Conservation (phyloP, 306 rosid genomes). For the Vigna nakashimae region DNA sequence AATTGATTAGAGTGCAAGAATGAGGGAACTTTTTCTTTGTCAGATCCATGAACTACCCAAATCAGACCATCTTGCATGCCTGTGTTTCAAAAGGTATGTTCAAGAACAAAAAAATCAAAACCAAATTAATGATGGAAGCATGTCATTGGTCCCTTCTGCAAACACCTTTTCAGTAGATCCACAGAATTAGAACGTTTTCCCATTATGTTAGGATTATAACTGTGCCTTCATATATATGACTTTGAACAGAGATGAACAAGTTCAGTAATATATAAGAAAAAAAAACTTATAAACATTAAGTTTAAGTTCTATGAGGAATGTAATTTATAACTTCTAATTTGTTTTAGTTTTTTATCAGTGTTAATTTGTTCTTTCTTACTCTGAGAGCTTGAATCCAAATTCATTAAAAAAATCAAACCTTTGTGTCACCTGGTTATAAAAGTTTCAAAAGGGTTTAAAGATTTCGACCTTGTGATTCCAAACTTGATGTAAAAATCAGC, state of each 20-base stretch:
- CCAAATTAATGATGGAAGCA: neutral
- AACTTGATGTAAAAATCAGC: neutral
- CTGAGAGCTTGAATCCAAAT: too few relatives aligned
- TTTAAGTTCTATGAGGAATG: too few relatives aligned
- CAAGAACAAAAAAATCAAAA: neutral
- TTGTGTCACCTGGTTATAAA: neutral
- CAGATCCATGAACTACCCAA: neutral
- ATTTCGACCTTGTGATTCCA: neutral
- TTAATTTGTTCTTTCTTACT: too few relatives aligned
- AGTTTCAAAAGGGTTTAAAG: neutral
- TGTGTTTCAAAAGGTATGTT: neutral
- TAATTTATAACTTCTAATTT: too few relatives aligned
- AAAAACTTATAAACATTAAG: too few relatives aligned
- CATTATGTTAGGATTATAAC: neutral
- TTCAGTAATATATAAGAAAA: too few relatives aligned
- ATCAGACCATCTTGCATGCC: slow-evolving; percentile 12
- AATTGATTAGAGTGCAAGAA: neutral
- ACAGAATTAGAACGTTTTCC: neutral
- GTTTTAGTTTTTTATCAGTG: too few relatives aligned
- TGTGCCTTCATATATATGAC: too few relatives aligned
- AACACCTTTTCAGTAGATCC: neutral
- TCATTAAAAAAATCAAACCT: too few relatives aligned
- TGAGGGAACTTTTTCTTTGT: neutral
- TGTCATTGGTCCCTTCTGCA: neutral
- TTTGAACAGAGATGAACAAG: too few relatives aligned